phyloP scores from a whole-genome alignment of 202 grass and related monocot species.

The Digitaria exilis region DNA sequence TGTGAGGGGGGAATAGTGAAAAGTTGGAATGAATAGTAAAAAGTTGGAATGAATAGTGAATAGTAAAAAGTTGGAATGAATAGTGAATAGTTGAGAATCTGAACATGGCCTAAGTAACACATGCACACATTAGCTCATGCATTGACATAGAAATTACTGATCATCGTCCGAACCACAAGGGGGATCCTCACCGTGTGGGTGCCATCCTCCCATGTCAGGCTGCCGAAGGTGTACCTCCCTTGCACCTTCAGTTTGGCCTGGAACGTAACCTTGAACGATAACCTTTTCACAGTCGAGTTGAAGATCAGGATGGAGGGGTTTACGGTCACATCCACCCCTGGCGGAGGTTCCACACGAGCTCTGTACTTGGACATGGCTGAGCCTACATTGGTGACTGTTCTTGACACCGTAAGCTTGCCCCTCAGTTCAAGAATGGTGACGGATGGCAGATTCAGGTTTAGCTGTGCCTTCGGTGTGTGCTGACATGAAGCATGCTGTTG shows the following conservation, averaged over 20 bases:
- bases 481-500: slow-evolving; percentile 57
- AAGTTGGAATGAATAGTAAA: too few species aligned
- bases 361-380: slow-evolving; percentile 55
- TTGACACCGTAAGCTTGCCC: slow-evolving; percentile 62
- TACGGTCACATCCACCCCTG: slow-evolving; percentile 60
- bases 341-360: slow-evolving; percentile 64
- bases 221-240: slow-evolving; percentile 82
- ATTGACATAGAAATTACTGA: slow-evolving; percentile 67
- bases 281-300: slow-evolving; percentile 48
- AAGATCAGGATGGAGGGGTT: slow-evolving; percentile 67
- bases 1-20: too few species aligned
- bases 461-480: slow-evolving; percentile 41
- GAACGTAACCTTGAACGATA: slow-evolving; percentile 75
- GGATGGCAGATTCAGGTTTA: slow-evolving; percentile 85
- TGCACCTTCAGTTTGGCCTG: slow-evolving; percentile 65
- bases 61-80: too few species aligned
- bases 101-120: too few species aligned
- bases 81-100: too few species aligned
- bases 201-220: slow-evolving; percentile 85
- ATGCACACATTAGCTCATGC: slow-evolving; percentile 37
- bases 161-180: slow-evolving; percentile 62
- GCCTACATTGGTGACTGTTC: slow-evolving; percentile 89
- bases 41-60: too few species aligned
- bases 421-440: slow-evolving; percentile 72
- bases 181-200: slow-evolving; percentile 75